These are phyloP conservation scores for Torulaspora franciscae DNA, from an alignment of 805 yeast genomes.

Conservation along the genomic window DNA sequence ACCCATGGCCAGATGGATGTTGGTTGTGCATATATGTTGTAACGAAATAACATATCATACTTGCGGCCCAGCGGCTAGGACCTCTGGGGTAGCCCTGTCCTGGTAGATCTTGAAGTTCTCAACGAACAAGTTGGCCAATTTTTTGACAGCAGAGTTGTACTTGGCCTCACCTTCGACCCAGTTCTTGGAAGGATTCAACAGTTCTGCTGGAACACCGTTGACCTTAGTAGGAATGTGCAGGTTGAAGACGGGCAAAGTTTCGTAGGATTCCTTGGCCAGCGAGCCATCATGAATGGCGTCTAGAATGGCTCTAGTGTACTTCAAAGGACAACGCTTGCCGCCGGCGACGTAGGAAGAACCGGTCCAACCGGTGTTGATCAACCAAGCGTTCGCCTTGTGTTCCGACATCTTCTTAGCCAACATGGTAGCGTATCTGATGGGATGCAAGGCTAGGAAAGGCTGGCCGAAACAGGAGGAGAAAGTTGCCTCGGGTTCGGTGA, in stretches of 20 bases:
- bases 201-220: conserved; percentile 69
- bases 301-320: conserved; percentile 93
- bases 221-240: conserved; percentile 79
- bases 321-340: conserved; percentile 95
- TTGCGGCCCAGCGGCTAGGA: conserved; percentile 87
- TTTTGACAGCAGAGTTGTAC: conserved; percentile 51
- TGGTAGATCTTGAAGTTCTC: conserved; percentile 85
- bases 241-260: conserved; percentile 80
- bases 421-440: conserved; percentile 96
- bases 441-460: conserved; percentile 96
- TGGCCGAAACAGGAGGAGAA: conserved; percentile 99
- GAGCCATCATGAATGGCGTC: conserved; percentile 93
- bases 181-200: conserved; percentile 79
- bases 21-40: conserved; percentile 2
- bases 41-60: not conserved
- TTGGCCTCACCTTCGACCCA: conserved; percentile 62
- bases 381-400: conserved; percentile 91
- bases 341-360: conserved; percentile 90
- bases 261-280: conserved; percentile 73
- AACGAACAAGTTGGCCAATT: conserved; percentile 70
- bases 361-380: conserved; percentile 97
- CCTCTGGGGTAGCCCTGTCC: conserved; percentile 78
- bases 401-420: conserved; percentile 84
- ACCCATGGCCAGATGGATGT: conserved; percentile 3
- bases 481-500: conserved; percentile 96